Conservation (phyloP, 345 rosid species). For the Arabis alpina region DNA sequence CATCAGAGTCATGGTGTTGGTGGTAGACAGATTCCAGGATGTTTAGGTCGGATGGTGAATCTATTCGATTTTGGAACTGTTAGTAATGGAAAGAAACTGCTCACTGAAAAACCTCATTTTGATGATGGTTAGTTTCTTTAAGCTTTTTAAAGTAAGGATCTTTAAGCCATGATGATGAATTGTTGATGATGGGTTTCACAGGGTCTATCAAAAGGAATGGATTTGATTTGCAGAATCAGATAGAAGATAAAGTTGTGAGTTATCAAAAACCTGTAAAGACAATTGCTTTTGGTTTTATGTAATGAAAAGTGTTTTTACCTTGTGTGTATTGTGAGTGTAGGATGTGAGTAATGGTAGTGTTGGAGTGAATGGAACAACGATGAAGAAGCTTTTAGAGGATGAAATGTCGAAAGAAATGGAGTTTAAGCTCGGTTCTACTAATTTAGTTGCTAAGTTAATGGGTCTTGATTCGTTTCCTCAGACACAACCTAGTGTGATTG, state of each 20-base stretch:
- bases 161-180: constrained; percentile 18
- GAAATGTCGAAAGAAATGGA: constrained; percentile 85
- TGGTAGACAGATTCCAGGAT: constrained; percentile 68
- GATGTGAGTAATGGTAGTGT: constrained; percentile 54
- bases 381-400: constrained; percentile 75
- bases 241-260: constrained; percentile 73
- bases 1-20: constrained; percentile 45
- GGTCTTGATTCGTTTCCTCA: constrained; percentile 84
- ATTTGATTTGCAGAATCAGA: constrained; percentile 57
- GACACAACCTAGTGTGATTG: constrained; percentile 48
- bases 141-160: neutral
- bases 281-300: constrained; percentile 2
- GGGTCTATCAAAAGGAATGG: constrained; percentile 60
- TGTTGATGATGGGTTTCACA: constrained; percentile 33
- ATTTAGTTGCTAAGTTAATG: constrained; percentile 93
- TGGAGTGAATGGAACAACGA: constrained; percentile 66
- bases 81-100: constrained; percentile 46
- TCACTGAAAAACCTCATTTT: constrained; percentile 52
- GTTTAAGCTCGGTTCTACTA: constrained; percentile 57
- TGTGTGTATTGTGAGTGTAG: constrained; percentile 44
- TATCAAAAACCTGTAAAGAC: neutral
- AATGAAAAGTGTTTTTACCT: neutral
- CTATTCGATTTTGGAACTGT: constrained; percentile 67
- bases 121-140: constrained; percentile 55
- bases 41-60: constrained; percentile 55